Evolutionary conservation across 179 eudicot species (phyloP).

Genomic region (Amaranthus tricolor): DNA sequence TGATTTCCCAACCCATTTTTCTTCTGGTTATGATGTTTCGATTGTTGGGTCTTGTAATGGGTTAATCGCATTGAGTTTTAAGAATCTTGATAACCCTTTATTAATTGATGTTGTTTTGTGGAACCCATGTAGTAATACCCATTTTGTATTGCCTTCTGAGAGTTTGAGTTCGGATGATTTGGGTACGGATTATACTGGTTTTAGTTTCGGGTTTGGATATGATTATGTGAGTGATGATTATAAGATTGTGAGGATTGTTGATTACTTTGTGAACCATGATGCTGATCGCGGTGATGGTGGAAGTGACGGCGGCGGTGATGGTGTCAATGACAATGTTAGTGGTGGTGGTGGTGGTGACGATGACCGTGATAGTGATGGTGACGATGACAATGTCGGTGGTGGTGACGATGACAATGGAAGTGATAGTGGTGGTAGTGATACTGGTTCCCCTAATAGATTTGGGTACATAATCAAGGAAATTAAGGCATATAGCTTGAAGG

Average conservation of each 20-base stretch:
- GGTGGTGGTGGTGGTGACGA: too few relatives aligned
- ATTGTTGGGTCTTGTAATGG: background rate
- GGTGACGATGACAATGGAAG: too few relatives aligned
- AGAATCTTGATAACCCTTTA: background rate
- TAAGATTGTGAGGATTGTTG: background rate
- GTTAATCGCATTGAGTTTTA: background rate
- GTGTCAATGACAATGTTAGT: too few relatives aligned
- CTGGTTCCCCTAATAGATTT: background rate
- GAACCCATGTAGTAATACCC: background rate
- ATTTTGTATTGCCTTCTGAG: background rate
- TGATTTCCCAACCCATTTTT: background rate
- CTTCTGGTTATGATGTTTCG: background rate
- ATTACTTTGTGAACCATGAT: background rate
- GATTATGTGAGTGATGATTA: background rate
- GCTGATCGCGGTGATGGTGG: too few relatives aligned
- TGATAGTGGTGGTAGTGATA: too few relatives aligned
- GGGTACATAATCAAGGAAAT: slow-evolving; percentile 6
- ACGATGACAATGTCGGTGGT: too few relatives aligned
- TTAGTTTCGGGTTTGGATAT: slow-evolving; percentile 11
- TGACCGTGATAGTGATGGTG: too few relatives aligned
- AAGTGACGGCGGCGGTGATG: too few relatives aligned
- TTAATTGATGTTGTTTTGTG: background rate
- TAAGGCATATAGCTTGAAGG: background rate
- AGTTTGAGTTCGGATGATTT: background rate
- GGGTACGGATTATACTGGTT: background rate